These are phyloP conservation scores for Psidium friedrichsthalianum DNA, from an alignment of 345 rosid genomes.

Conservation along the genomic window DNA sequence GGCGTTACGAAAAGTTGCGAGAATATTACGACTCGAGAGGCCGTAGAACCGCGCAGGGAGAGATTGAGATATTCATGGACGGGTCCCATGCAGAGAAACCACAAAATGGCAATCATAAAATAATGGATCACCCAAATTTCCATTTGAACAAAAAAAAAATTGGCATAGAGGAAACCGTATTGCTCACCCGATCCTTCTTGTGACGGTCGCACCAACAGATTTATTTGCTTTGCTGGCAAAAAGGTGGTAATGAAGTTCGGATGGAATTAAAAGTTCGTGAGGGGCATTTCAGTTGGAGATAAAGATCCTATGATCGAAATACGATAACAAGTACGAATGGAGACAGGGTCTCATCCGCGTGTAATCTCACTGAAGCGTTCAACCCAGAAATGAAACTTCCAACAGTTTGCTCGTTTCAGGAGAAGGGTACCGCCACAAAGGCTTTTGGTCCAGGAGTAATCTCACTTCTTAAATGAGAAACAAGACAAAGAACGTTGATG, in stretches of 20 bases:
- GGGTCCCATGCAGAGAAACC: not conserved
- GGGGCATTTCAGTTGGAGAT: not conserved
- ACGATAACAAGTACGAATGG: not conserved
- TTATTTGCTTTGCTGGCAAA: not conserved
- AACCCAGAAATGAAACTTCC: not conserved
- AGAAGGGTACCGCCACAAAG: not conserved
- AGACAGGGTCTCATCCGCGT: not conserved
- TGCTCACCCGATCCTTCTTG: too few relatives aligned
- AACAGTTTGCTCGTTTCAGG: not conserved
- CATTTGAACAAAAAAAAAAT: not conserved
- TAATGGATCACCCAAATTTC: not conserved
- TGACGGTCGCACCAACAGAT: not conserved
- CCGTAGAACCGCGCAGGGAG: not conserved
- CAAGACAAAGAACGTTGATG: not conserved
- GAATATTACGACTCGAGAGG: not conserved
- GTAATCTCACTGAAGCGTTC: not conserved
- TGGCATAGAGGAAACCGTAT: not conserved
- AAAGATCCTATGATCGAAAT: not conserved
- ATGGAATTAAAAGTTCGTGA: not conserved
- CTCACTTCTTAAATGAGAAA: not conserved
- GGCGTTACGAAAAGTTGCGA: not conserved
- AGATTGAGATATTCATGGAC: not conserved
- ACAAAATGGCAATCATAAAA: not conserved
- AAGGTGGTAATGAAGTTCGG: not conserved
- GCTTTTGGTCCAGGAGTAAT: not conserved